Conservation (phyloP, 208 protist species). For the Angomonas ambiguus region DNA sequence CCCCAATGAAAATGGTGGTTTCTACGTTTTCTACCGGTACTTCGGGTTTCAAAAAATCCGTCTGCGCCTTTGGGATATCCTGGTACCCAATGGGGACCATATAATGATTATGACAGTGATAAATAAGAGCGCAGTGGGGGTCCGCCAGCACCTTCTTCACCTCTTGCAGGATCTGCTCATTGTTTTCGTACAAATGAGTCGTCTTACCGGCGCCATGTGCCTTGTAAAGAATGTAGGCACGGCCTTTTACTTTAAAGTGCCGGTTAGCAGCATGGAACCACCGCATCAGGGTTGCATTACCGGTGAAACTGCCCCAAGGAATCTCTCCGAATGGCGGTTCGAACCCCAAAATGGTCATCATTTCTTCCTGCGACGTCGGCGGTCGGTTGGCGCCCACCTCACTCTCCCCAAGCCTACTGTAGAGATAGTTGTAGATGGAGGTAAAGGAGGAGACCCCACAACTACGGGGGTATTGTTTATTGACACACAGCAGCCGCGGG, state of each 20-base stretch:
- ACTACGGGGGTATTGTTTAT: slow-evolving; percentile 89
- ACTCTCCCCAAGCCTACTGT: slow-evolving; percentile 74
- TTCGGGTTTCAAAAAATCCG: slow-evolving; percentile 54
- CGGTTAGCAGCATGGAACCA: slow-evolving; percentile 90
- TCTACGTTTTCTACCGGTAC: slow-evolving; percentile 43
- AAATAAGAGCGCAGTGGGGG: slow-evolving; percentile 81
- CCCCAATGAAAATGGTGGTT: slow-evolving; percentile 88
- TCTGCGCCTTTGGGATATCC: slow-evolving; percentile 68
- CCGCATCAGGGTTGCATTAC: slow-evolving; percentile 85
- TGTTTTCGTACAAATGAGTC: slow-evolving; percentile 48
- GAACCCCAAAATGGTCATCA: slow-evolving; percentile 88
- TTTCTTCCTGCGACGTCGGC: slow-evolving; percentile 82
- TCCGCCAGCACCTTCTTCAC: slow-evolving; percentile 67
- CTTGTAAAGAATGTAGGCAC: slow-evolving; percentile 85
- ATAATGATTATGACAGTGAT: slow-evolving; percentile 94
- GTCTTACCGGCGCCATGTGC: slow-evolving; percentile 61
- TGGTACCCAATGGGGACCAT: slow-evolving; percentile 90
- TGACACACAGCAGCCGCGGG: slow-evolving; percentile 67
- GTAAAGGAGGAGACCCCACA: slow-evolving; percentile 86
- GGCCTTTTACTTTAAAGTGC: slow-evolving; percentile 51
- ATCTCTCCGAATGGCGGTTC: slow-evolving; percentile 86
- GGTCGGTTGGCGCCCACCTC: slow-evolving; percentile 25
- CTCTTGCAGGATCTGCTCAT: slow-evolving; percentile 40
- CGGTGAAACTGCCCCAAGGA: slow-evolving; percentile 87
- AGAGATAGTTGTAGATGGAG: slow-evolving; percentile 91